Evolutionary conservation across 306 rosid genomes (phyloP).

Genomic region (Trifolium subterraneum): DNA sequence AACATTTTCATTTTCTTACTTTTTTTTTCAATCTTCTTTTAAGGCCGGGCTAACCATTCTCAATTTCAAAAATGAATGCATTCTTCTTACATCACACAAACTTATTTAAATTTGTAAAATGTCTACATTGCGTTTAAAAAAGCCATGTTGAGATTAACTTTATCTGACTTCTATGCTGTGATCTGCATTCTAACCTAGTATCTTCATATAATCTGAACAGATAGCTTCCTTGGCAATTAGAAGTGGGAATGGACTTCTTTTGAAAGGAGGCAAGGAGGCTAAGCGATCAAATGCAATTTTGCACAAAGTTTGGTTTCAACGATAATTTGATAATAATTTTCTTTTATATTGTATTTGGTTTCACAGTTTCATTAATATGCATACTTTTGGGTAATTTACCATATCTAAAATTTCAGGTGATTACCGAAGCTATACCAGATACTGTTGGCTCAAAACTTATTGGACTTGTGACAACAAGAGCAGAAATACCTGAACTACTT

Average conservation of each 20-base stretch:
- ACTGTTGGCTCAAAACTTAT: slow-evolving; percentile 84
- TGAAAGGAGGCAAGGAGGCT: slow-evolving; percentile 99
- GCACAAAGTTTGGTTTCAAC: slow-evolving; percentile 71
- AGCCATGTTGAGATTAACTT: background rate
- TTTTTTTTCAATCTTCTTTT: background rate
- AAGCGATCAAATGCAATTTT: slow-evolving; percentile 88
- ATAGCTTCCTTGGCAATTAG: slow-evolving; percentile 95
- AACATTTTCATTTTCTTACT: slow-evolving; percentile 8
- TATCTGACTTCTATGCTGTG: slow-evolving; percentile 20
- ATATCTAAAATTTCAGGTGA: slow-evolving; percentile 57
- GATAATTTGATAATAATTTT: slow-evolving; percentile 30
- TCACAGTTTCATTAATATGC: slow-evolving; percentile 1
- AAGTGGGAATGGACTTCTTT: slow-evolving; percentile 96
- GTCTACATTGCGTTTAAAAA: background rate
- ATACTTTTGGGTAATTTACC: slow-evolving; percentile 27
- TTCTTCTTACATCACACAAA: background rate
- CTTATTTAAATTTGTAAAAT: background rate
- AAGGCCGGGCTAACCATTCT: slow-evolving; percentile 11
- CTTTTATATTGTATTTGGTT: slow-evolving; percentile 16
- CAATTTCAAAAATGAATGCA: background rate
- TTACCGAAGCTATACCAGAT: slow-evolving; percentile 89
- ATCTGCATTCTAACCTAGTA: slow-evolving; percentile 40
- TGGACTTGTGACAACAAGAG: slow-evolving; percentile 97
- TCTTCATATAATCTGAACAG: slow-evolving; percentile 54
- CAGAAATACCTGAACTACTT: slow-evolving; percentile 92